Evolutionary conservation across 1,139 yeast species (phyloP), one percentile per base, ranked within the genome.

Genomic region (Saccharomyces hybrid): DNA sequence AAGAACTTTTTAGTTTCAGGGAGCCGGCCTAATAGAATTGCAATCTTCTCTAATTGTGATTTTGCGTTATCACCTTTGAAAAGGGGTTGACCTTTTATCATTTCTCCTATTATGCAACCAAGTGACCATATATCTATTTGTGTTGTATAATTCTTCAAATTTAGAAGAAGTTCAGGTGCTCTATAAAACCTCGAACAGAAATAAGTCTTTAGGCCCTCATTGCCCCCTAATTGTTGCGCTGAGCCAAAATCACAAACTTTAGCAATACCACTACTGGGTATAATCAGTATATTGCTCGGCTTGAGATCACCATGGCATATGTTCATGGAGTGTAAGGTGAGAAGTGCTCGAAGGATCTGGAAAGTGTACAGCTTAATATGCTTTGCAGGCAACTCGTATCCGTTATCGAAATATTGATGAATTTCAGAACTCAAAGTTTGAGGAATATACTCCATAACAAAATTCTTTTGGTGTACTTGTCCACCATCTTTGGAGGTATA

Each of bases 211-310:
- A 19, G 24, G 5, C 19, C 44, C 14, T 4, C n/a, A 9, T 38
- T 38, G 19, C 11, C 26, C 24, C 6, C 26, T 58, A 88, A 74
- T 1, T 91, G 81, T 56, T 98, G 73, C 0, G 98, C 98, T 53
- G 93, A 77, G 63, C 99, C 99, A 75, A 93, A 93, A 87, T 93
- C 99, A 5, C 98, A 98, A 59, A 93, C 80, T 70, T 93, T 93
- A 61, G 93, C 75, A 61, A 86, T 84, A 0, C 99, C 98, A n/a
- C 24, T 38, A 57, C 81, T 81, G 0, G 96, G 95, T 0, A 97
- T 85, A 47, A 93, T 75, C 55, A 93, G 75, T 72, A 93, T 76
- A 69, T 87, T 87, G 69, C 85, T 86, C 11, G 95, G 95, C 64
- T 87, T 87, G 63, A 87, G 77, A 75, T 91, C 97, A 58, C 99